These are phyloP conservation scores for Coleophoma eucalyptorum DNA, from an alignment of 2,329 filamentous ascomycete species.

Conservation along the genomic window DNA sequence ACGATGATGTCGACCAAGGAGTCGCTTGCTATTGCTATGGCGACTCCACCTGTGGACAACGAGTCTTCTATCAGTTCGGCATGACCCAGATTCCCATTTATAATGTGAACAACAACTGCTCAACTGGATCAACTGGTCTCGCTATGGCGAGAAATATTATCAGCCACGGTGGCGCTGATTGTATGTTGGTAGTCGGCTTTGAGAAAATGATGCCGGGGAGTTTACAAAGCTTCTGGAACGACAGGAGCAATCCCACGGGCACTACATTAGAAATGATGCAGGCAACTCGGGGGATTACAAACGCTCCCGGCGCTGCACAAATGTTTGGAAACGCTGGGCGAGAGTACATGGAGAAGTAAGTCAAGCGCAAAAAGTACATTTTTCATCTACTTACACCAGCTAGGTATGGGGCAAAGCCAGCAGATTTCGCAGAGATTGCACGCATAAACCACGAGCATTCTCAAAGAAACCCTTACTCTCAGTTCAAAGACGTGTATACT, in stretches of 20 bases:
- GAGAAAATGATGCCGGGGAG: slow-evolving; percentile 98
- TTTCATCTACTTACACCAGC: neutral
- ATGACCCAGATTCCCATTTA: slow-evolving; percentile 95
- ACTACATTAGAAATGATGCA: slow-evolving; percentile 76
- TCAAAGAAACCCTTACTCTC: slow-evolving; percentile 92
- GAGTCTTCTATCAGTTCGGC: slow-evolving; percentile 98
- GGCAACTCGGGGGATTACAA: slow-evolving; percentile 74
- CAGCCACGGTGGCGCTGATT: slow-evolving; percentile 76
- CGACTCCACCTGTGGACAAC: slow-evolving; percentile 90
- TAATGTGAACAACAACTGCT: slow-evolving; percentile 99
- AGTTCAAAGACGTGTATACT: slow-evolving; percentile 91
- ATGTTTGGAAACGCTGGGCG: slow-evolving; percentile 92
- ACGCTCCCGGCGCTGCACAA: slow-evolving; percentile 83
- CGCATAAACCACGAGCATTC: slow-evolving; percentile 92
- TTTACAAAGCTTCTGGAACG: slow-evolving; percentile 78
- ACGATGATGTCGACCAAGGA: slow-evolving; percentile 93
- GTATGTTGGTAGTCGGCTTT: slow-evolving; percentile 88
- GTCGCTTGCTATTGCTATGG: slow-evolving; percentile 98
- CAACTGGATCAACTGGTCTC: slow-evolving; percentile 88
- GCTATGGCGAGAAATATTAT: slow-evolving; percentile 80
- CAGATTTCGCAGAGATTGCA: slow-evolving; percentile 93
- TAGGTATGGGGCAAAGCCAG: slow-evolving; percentile 74
- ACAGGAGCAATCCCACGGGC: slow-evolving; percentile 75
- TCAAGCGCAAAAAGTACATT: slow-evolving; percentile 9
- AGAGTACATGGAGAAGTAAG: slow-evolving; percentile 91